Conservation (phyloP, 2,329 filamentous ascomycete genomes). For the Simplicillium sp. region DNA sequence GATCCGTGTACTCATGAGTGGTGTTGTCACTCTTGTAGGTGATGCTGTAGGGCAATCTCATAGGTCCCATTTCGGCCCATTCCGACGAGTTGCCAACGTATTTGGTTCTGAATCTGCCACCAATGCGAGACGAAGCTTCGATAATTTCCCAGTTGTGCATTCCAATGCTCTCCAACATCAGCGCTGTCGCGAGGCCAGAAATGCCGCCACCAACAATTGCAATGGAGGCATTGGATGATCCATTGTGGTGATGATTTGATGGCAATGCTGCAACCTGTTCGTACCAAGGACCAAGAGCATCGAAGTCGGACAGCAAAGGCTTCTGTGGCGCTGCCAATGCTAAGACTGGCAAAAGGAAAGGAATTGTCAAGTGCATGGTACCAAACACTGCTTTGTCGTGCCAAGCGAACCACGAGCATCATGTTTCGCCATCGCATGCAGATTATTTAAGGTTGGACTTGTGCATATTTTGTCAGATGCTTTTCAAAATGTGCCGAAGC, state of each 20-base stretch:
- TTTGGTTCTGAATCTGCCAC: slow-evolving; percentile 31
- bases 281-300: slow-evolving; percentile 28
- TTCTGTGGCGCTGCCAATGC: not conserved
- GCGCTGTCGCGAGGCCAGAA: slow-evolving; percentile 10
- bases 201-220: slow-evolving; percentile 29
- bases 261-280: slow-evolving; percentile 26
- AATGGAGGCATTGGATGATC: slow-evolving; percentile 12
- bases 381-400: too few relatives aligned
- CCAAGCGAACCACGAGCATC: too few relatives aligned
- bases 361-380: too few relatives aligned
- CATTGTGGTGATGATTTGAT: slow-evolving; percentile 10
- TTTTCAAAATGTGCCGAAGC: too few relatives aligned
- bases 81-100: slow-evolving; percentile 28
- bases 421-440: too few relatives aligned
- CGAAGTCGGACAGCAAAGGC: slow-evolving; percentile 11
- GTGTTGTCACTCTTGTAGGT: slow-evolving; percentile 29
- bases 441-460: too few relatives aligned
- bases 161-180: slow-evolving; percentile 31
- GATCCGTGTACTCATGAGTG: slow-evolving; percentile 29
- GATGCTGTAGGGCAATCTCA: slow-evolving; percentile 31
- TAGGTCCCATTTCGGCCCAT: slow-evolving; percentile 30
- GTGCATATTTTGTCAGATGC: too few relatives aligned
- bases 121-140: slow-evolving; percentile 28
- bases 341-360: too few relatives aligned
- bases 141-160: slow-evolving; percentile 34